phyloP scores from a whole-genome alignment of 345 rosid genomes.

The Rhizophora mangle region DNA sequence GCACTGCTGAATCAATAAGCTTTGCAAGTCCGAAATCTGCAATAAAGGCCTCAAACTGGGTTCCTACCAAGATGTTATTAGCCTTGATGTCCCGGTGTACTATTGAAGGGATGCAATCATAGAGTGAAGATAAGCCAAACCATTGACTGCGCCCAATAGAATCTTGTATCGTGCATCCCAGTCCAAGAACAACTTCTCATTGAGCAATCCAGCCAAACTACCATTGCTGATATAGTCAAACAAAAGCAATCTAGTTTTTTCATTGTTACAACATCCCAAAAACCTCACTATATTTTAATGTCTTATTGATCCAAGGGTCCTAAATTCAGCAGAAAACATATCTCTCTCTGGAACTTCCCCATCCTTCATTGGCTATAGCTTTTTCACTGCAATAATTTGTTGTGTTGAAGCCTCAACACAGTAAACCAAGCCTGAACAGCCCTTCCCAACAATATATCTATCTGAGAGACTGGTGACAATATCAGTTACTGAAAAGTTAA shows the following conservation, averaged over 20 bases:
- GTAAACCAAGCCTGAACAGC: slow-evolving; percentile 64
- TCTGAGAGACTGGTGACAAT: slow-evolving; percentile 46
- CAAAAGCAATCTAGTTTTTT: slow-evolving; percentile 55
- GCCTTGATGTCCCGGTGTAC: slow-evolving; percentile 70
- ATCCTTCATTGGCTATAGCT: slow-evolving; percentile 57
- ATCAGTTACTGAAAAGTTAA: slow-evolving; percentile 52
- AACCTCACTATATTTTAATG: slow-evolving; percentile 69
- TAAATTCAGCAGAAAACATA: slow-evolving; percentile 64
- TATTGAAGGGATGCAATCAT: slow-evolving; percentile 68
- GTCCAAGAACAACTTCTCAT: slow-evolving; percentile 45
- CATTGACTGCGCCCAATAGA: slow-evolving; percentile 61
- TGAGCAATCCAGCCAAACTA: slow-evolving; percentile 56
- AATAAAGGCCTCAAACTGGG: slow-evolving; percentile 57
- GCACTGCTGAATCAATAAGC: slow-evolving; percentile 42
- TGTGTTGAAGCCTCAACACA: slow-evolving; percentile 49
- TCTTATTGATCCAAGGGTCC: slow-evolving; percentile 59
- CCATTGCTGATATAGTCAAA: slow-evolving; percentile 69
- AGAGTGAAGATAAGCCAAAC: slow-evolving; percentile 64
- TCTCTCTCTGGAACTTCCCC: slow-evolving; percentile 51
- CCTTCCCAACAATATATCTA: slow-evolving; percentile 53
- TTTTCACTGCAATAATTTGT: slow-evolving; percentile 66
- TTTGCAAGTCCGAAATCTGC: slow-evolving; percentile 77
- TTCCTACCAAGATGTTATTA: slow-evolving; percentile 64
- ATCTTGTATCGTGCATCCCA: slow-evolving; percentile 72
- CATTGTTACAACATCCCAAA: slow-evolving; percentile 58